phyloP scores from a whole-genome alignment of 208 protist species.

The Acanthamoeba royreba region DNA sequence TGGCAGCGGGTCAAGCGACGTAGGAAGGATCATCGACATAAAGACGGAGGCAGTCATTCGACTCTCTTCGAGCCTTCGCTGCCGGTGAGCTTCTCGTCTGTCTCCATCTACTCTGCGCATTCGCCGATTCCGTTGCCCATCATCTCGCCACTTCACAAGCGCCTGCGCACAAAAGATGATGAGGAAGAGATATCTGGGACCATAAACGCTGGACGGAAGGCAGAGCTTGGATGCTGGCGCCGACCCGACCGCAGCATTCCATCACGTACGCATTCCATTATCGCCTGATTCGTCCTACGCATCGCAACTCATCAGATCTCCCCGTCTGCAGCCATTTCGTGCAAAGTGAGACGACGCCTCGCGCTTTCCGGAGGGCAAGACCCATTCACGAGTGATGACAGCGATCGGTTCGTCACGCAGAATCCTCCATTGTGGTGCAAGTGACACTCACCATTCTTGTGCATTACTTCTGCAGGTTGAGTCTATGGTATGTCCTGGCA shows the following conservation, averaged over 20 bases:
- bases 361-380: background rate
- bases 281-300: background rate
- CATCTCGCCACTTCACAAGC: background rate
- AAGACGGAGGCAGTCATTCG: background rate
- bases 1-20: background rate
- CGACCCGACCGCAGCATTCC: background rate
- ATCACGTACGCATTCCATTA: background rate
- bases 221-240: background rate
- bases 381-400: background rate
- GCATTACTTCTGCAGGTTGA: background rate
- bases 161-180: background rate
- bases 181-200: background rate
- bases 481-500: background rate
- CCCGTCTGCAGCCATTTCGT: background rate
- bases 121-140: background rate
- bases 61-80: background rate
- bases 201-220: background rate
- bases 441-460: too few relatives aligned
- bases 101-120: background rate
- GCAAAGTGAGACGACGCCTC: background rate
- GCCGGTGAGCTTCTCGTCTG: background rate
- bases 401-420: background rate
- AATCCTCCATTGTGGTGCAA: background rate
- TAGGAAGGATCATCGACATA: background rate
- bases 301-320: background rate